Conservation (phyloP, 768 basidiomycete species). For the Suillus hirtellus region DNA sequence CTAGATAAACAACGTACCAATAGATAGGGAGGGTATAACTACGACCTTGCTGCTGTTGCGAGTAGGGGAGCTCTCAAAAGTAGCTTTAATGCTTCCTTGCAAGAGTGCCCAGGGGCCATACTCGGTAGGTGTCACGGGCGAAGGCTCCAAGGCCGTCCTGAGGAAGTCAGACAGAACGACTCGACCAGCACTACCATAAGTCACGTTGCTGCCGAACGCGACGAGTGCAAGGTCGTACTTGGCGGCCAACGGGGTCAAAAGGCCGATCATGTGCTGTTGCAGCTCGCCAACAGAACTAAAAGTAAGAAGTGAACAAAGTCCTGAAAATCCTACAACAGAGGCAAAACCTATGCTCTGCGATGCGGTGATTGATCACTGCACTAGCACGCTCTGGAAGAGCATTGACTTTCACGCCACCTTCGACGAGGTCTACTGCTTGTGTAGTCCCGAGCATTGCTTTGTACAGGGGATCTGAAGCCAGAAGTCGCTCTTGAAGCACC, state of each 20-base stretch:
- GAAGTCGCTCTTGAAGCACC: slow-evolving; percentile 41
- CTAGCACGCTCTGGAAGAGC: slow-evolving; percentile 73
- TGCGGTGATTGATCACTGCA: slow-evolving; percentile 69
- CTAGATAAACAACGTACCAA: slow-evolving; percentile 13
- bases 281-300: slow-evolving; percentile 21
- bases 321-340: too few relatives aligned
- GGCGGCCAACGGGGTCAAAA: slow-evolving; percentile 43
- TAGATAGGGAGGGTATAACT: slow-evolving; percentile 16
- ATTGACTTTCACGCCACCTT: slow-evolving; percentile 68
- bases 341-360: slow-evolving; percentile 57
- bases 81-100: slow-evolving; percentile 33
- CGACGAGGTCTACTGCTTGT: slow-evolving; percentile 69
- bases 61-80: slow-evolving; percentile 26
- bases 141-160: slow-evolving; percentile 56
- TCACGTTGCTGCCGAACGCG: slow-evolving; percentile 52
- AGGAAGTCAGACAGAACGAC: slow-evolving; percentile 52
- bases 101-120: slow-evolving; percentile 22
- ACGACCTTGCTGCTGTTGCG: slow-evolving; percentile 17
- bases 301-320: not conserved
- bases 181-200: slow-evolving; percentile 41
- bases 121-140: slow-evolving; percentile 51
- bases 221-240: slow-evolving; percentile 57
- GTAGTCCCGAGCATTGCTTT: slow-evolving; percentile 61
- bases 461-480: slow-evolving; percentile 28
- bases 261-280: slow-evolving; percentile 19